Conservation (phyloP, 1,284 basidiomycete genomes). For the Amylostereum areolatum region DNA sequence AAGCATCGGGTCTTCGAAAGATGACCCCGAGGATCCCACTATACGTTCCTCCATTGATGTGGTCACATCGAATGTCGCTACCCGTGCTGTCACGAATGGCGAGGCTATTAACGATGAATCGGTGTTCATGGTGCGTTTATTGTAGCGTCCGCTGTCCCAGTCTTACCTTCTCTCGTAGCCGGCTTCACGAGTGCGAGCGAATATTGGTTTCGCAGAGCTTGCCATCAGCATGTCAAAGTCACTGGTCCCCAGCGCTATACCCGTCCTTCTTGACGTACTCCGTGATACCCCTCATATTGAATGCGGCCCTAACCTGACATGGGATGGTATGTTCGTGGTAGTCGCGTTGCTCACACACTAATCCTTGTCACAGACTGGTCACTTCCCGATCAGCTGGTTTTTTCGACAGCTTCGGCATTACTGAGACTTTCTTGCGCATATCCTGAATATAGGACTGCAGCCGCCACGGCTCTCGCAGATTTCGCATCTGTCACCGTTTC, state of each 20-base stretch:
- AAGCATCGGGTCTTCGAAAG: slow-evolving; percentile 47
- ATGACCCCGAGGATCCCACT: slow-evolving; percentile 25
- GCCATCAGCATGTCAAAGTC: slow-evolving; percentile 55
- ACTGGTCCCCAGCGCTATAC: slow-evolving; percentile 44
- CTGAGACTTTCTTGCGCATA: slow-evolving; percentile 57
- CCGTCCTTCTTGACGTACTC: slow-evolving; percentile 60
- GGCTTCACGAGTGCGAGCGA: slow-evolving; percentile 65
- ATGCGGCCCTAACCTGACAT: slow-evolving; percentile 71
- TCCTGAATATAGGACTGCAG: slow-evolving; percentile 39
- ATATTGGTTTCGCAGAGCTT: slow-evolving; percentile 72
- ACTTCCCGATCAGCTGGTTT: slow-evolving; percentile 75
- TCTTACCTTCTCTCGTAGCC: slow-evolving; percentile 25
- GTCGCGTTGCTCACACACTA: neutral
- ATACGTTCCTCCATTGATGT: slow-evolving; percentile 45
- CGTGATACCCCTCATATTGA: slow-evolving; percentile 66
- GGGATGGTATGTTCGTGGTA: slow-evolving; percentile 51
- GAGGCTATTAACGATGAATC: slow-evolving; percentile 19
- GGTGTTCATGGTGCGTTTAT: slow-evolving; percentile 53
- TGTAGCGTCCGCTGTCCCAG: neutral
- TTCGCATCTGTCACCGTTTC: slow-evolving; percentile 57
- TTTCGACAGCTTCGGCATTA: slow-evolving; percentile 68
- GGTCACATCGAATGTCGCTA: slow-evolving; percentile 58
- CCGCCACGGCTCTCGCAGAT: slow-evolving; percentile 49
- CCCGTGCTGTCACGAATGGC: slow-evolving; percentile 21
- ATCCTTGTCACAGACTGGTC: slow-evolving; percentile 56